Evolutionary conservation across 2,329 filamentous ascomycete species (phyloP), one percentile per base, ranked within the genome.

Genomic region (Madurella mycetomatis): DNA sequence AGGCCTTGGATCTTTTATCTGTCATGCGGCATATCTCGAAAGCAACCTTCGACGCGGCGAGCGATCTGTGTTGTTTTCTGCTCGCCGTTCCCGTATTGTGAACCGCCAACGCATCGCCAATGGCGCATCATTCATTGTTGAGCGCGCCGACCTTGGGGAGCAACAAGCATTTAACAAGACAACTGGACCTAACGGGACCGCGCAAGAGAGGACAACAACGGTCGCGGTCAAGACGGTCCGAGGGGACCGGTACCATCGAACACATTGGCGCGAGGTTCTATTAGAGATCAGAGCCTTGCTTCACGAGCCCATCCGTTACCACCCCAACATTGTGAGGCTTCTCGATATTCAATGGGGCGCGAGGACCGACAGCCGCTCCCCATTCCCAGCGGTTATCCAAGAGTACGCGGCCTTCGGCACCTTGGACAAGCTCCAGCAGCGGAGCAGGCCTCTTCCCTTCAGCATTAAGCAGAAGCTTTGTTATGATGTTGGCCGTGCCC

Each of bases 381-480:
- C 49, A 5, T 59, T 59, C 41, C 57, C 57, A 4, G 39, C 37
- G 5, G 37, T 57, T 7, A 17, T 59, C 18, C 51, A 55, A 16
- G 57, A 59, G 32, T 53, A 49, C 17, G 57, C 54, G 8, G 42
- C 45, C 32, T 59, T 49, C 19, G 57, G 57, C 13, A 57, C 57
- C 13, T 45, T 57, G 1, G 51, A 52, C 49, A 50, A 42, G 13
- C 49, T 59, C 4, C 57, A 59, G 49, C 42, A 50, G 4, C 25
- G 37, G 13, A 44, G 39, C 15, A 18, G n/a, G n/a, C 41, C 46
- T 12, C 54, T 57, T 7, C 54, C 54, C 0, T 59, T 59, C 39
- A 47, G 51, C 12, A 53, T 59, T 51, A 59, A 57, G 47, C 57
- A 59, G 39, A 59, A 59, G 40, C 54, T 59, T 4, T 59, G 57